A percentile compares a stretch with the other conserved stretches of the same genome.
Evolutionary conservation across 257 asterid genomes (phyloP).

Genomic region (Dorcoceras hygrometricum): DNA sequence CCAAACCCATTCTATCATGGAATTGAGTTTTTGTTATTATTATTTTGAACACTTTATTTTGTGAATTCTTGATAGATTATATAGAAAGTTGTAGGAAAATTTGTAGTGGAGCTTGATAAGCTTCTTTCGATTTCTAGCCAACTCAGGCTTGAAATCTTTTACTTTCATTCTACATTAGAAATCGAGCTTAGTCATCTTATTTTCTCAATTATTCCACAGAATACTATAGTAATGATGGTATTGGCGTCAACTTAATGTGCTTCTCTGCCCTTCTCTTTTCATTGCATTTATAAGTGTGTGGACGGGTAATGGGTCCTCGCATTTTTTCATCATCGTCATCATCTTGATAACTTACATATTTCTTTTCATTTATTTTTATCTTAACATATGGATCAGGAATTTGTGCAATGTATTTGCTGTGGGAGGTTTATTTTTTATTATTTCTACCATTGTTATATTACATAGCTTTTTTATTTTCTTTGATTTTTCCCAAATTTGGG

Average conservation of each 20-base stretch:
- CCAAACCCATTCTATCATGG: neutral
- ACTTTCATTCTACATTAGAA: neutral
- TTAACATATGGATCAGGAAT: too few relatives aligned
- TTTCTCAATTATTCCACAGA: too few relatives aligned
- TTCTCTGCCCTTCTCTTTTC: too few relatives aligned
- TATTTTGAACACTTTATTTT: neutral
- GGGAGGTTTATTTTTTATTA: too few relatives aligned
- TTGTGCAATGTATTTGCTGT: too few relatives aligned
- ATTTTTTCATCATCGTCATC: too few relatives aligned
- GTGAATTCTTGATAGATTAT: neutral
- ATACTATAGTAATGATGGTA: neutral
- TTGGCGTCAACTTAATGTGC: neutral
- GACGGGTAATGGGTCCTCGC: neutral
- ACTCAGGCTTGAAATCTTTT: neutral
- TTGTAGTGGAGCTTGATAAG: neutral
- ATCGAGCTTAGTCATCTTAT: neutral
- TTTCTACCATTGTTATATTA: too few relatives aligned
- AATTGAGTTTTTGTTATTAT: neutral
- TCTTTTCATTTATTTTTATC: too few relatives aligned
- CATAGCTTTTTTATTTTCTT: too few relatives aligned
- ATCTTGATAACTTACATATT: neutral
- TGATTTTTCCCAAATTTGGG: too few relatives aligned
- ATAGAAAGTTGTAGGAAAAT: neutral
- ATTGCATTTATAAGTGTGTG: too few relatives aligned
- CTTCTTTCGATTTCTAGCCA: neutral